Base-by-base conservation (phyloP, 192 early-diverging fungal genomes). In the Coemansia sp. region DNA sequence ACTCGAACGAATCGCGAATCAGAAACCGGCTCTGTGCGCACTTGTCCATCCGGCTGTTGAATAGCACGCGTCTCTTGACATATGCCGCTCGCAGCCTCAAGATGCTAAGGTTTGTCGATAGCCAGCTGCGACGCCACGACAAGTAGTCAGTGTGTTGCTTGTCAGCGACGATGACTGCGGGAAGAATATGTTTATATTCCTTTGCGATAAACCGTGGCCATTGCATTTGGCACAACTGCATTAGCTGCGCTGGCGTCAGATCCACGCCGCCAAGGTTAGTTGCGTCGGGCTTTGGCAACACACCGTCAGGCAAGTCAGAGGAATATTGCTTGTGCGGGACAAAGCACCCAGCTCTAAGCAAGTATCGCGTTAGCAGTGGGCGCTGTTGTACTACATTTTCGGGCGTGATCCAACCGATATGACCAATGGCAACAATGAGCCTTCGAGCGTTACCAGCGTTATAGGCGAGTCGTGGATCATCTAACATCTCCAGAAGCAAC, bases 401-500 rank as follows among this genome's bases (percentile, higher is more conserved):
- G 6, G 64, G 67, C 10, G 67, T 69, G 45, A 73, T 64, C 70
- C 67, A 69, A 10, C 74, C 71, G 16, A 82, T 60, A 9, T 65
- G 67, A 18, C 38, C 55, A 1, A 71, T 40, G 0, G 78, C 67
- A 16, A 37, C 27, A 9, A 81, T 56, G n/a, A 81, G n/a, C 2
- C 13, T 40, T 16, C 43, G 38, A 41, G 20, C 18, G 59, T 41
- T 55, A 4, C 39, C 11, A 1, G 43, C 16, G 24, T 41, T 32
- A 34, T 44, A 60, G 7, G 12, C 22, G 2, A 75, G 59, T 3
- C 78, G 70, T 12, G 74, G 60, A 43, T 76, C 74, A 24, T 82
- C 74, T 24, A 76, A 47, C 29, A 76, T 43, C 62, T 81, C 78
- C 10, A 81, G 63, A 29, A 76, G n/a, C 35, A 81, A 50, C 32